Percentiles rank a stretch among this genome's conserved stretches.
phyloP scores from a whole-genome alignment of 495 filamentous ascomycete species.

The Bacidia gigantensis region DNA sequence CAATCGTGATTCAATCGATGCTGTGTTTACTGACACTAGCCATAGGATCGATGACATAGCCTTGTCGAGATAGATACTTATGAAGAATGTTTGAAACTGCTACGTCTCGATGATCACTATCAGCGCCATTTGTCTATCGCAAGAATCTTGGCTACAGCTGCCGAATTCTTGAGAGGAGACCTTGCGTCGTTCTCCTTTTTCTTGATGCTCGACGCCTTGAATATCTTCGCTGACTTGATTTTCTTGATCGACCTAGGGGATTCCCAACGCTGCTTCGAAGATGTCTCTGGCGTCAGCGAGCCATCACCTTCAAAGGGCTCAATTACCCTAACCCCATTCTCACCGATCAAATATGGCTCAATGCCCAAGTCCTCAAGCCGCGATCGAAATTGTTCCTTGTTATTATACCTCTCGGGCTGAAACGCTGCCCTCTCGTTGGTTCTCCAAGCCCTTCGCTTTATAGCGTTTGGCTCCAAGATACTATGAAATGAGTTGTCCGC shows the following conservation, averaged over 20 bases:
- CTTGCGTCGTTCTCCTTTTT: too few relatives aligned
- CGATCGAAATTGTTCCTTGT: not conserved
- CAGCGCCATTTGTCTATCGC: not conserved
- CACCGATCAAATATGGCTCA: not conserved
- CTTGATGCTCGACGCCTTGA: too few relatives aligned
- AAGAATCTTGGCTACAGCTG: too few relatives aligned
- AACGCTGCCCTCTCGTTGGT: not conserved
- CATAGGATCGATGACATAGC: slow-evolving; percentile 82
- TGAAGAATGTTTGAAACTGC: not conserved
- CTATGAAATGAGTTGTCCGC: not conserved
- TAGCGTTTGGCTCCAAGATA: not conserved
- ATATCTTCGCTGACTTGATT: too few relatives aligned
- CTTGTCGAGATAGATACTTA: slow-evolving; percentile 35
- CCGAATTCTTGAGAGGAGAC: too few relatives aligned
- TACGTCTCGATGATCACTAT: not conserved
- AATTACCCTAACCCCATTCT: too few relatives aligned
- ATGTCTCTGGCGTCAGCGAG: too few relatives aligned
- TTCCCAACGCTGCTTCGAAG: too few relatives aligned
- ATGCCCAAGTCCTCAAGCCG: not conserved
- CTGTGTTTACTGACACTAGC: not conserved
- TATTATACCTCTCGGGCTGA: not conserved
- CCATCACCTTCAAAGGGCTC: too few relatives aligned
- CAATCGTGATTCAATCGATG: not conserved
- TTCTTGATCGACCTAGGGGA: too few relatives aligned
- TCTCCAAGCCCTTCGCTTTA: not conserved